phyloP scores from a whole-genome alignment of 495 filamentous ascomycete species.

The Penicillium simplicissimum region DNA sequence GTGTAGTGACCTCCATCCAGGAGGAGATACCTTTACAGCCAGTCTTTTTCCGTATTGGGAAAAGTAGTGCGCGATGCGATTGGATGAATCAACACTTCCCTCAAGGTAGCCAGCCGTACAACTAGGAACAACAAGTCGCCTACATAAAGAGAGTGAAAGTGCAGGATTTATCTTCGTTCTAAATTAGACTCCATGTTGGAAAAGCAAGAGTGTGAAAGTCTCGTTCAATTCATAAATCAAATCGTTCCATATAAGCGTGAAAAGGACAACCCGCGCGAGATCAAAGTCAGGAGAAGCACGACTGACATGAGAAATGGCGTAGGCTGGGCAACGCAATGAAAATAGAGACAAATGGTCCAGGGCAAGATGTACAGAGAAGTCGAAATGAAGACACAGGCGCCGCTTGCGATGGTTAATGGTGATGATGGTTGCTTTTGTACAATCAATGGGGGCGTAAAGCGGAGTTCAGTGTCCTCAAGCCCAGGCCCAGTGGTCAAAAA shows the following conservation, averaged over 20 bases:
- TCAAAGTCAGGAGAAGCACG: slow-evolving; percentile 3
- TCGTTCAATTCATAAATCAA: slow-evolving; percentile 25
- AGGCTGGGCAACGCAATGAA: neutral
- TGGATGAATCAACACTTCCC: neutral
- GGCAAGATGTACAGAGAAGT: slow-evolving; percentile 8
- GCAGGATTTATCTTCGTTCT: neutral
- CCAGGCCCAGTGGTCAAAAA: slow-evolving; percentile 2
- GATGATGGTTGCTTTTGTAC: slow-evolving; percentile 23
- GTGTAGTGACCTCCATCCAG: neutral
- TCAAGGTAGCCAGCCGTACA: neutral
- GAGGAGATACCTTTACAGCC: no score
- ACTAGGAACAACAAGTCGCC: neutral
- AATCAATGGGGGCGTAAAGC: slow-evolving; percentile 11
- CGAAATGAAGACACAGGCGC: slow-evolving; percentile 13
- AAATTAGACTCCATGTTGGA: no score
- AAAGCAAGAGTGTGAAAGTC: neutral
- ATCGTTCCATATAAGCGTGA: slow-evolving; percentile 14
- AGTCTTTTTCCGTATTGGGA: neutral
- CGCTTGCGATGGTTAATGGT: slow-evolving; percentile 15
- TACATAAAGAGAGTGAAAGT: neutral
- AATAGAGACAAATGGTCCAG: neutral
- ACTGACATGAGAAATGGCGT: slow-evolving; percentile 3
- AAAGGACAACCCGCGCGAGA: neutral
- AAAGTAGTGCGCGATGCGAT: neutral
- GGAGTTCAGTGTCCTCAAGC: neutral